Evolutionary conservation across 495 filamentous ascomycete genomes (phyloP), one percentile per base, ranked within the genome.

Genomic region (Aspergillus panamensis): DNA sequence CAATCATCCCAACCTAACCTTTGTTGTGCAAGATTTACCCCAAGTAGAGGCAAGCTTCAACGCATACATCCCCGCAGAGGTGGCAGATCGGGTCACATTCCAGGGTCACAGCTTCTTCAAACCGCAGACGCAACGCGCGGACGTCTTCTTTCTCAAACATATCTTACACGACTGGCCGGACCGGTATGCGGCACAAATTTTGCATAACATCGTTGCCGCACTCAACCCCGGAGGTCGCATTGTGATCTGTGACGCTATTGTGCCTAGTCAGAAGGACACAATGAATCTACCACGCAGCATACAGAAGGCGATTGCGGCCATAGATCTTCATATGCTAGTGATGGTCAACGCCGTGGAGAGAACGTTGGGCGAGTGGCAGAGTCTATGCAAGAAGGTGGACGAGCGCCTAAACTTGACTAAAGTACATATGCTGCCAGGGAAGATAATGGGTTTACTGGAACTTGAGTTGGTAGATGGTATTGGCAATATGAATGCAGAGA

Each of bases 151-250:
- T 7, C 20, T 51, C 3, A 33, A 32, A 25, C 31, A 25, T 25
- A 31, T 51, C 48, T 14, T 51, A 25, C 48, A 51, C 31, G 29
- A 51, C 48, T 51, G 48, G 48, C 31, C 48, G 14, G 48, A 33
- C 25, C n/a, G 48, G 14, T 6, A 8, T 14, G 25, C 25, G 25
- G 25, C 5, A 25, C 10, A 32, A 16, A 51, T 51, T 14, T 10
- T 33, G 20, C 48, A 25, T 10, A 51, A 51, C 13, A 9, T 51
- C 0, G 8, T 32, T 13, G 21, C 14, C 0, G 48, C n/a, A 12
- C 48, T 51, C 10, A 25, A 51, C 0, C 48, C 48, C 6, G 48
- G 48, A 16, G 31, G 31, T 17, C 48, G 16, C 31, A 25, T 33
- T 10, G 7, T 51, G 6, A 25, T 51, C 1, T 30, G 10, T 32